Percentiles rank a stretch among this genome's conserved stretches.
Evolutionary conservation across 192 early-diverging fungal species (phyloP).

Genomic region (Coemansia sp.): DNA sequence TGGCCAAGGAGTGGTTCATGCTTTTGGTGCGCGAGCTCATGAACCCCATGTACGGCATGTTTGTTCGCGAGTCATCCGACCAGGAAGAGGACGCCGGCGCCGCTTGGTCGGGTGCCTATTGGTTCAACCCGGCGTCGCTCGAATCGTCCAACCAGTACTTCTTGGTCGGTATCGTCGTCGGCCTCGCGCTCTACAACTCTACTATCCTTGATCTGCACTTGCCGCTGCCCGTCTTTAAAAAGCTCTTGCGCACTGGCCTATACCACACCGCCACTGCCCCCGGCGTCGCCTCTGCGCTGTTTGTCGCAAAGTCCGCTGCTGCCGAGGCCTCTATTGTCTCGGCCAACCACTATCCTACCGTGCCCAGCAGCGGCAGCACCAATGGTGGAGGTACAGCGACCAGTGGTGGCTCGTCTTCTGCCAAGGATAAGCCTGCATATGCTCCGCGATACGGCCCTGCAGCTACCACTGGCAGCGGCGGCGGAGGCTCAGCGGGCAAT

Average conservation of each 20-base stretch:
- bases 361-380: not conserved
- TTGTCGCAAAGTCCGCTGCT: constrained; percentile 14
- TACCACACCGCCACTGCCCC: constrained; percentile 17
- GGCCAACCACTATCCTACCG: constrained; percentile 14
- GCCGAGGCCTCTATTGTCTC: constrained; percentile 16
- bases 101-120: constrained; percentile 52
- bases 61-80: constrained; percentile 64
- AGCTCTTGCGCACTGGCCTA: constrained; percentile 63
- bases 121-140: constrained; percentile 79
- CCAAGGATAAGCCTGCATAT: not conserved
- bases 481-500: not conserved
- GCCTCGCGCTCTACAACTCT: constrained; percentile 92
- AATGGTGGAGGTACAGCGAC: not conserved
- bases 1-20: constrained; percentile 98
- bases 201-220: constrained; percentile 90
- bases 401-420: not conserved
- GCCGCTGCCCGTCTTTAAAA: constrained; percentile 86
- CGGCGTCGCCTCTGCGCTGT: constrained; percentile 1
- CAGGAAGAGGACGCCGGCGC: not conserved
- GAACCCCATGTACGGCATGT: constrained; percentile 92
- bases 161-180: constrained; percentile 89
- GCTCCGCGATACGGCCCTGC: constrained; percentile 11
- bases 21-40: constrained; percentile 90
- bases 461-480: not conserved
- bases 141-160: constrained; percentile 85